Conservation (phyloP, 306 rosid genomes). For the Chamaecrista fasciculata region DNA sequence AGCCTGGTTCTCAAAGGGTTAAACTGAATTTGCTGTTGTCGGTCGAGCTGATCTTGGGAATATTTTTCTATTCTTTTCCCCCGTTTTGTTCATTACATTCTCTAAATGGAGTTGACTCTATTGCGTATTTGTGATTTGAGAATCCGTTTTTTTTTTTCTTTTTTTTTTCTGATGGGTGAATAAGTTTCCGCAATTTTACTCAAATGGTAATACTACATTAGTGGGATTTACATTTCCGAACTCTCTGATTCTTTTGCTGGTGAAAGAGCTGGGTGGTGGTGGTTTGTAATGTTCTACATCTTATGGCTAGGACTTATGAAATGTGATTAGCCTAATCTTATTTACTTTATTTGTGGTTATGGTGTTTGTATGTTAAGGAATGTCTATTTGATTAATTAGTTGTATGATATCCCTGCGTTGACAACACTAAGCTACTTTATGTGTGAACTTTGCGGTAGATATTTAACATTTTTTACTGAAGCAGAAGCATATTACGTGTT, state of each 20-base stretch:
- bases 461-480: not conserved
- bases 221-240: not conserved
- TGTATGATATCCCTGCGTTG: not conserved
- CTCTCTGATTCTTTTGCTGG: constrained; percentile 6
- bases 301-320: constrained; percentile 13
- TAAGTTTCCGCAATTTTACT: constrained; percentile 13
- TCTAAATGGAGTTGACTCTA: constrained; percentile 50
- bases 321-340: not conserved
- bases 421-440: not conserved
- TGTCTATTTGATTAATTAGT: constrained; percentile 17
- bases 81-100: constrained; percentile 21
- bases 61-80: not conserved
- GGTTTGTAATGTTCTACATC: constrained; percentile 27
- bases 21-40: constrained; percentile 28
- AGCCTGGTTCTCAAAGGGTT: constrained; percentile 7
- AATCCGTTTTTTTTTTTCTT: not conserved
- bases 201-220: constrained; percentile 32
- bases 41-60: constrained; percentile 38
- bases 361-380: constrained; percentile 2
- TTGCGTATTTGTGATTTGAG: constrained; percentile 8
- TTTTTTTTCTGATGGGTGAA: constrained; percentile 5
- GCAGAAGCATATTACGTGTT: not conserved
- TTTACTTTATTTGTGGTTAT: constrained; percentile 12
- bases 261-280: constrained; percentile 14
- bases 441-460: not conserved